Base-by-base conservation (phyloP, 1,139 yeast species). In the Trichomonascaceae sp. region DNA sequence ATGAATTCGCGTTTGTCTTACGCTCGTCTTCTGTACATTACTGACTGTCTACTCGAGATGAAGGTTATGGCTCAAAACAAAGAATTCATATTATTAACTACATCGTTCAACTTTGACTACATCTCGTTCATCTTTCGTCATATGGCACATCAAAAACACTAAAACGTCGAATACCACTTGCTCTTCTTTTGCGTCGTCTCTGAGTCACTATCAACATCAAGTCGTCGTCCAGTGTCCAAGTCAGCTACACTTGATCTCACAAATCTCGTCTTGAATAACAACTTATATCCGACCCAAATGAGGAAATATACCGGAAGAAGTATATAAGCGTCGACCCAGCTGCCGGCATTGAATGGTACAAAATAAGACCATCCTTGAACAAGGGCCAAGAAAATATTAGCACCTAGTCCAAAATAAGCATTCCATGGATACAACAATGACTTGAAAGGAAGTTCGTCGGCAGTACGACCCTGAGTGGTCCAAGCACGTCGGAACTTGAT, bases 311-410 rank as follows among this genome's bases (percentile, higher is more conserved):
- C 71, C 3, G 89, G 88, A 30, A 84, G 66, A 60, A 84, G 69
- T 55, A 84, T 77, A 63, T 85, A 84, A 4, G 84, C 81, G 65
- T 83, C 89, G 45, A 84, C 83, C 66, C 83, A 84, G 57, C 75
- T 73, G 32, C 77, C 82, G 6, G 81, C 84, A 54, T 75, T 55
- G 61, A 82, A 84, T 0, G 90, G 89, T 54, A 75, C 74, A 61
- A 84, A 79, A 47, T 77, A 74, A 1, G 85, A 73, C 88, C 89
- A 84, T 2, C 89, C 87, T 66, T 84, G 89, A 39, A 84, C 80
- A 24, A 84, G 67, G 1, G 81, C 84, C 58, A 84, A 72, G 56
- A 84, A 76, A 1, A 75, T 58, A 61, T 82, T 83, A 49, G 81
- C 68, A 0, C 69, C 60, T 7, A 84, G 70, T 1, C 85, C 85